Evolutionary conservation across 2,329 filamentous ascomycete species (phyloP), one percentile per base, ranked within the genome.

Genomic region (Cladosporium sp.): DNA sequence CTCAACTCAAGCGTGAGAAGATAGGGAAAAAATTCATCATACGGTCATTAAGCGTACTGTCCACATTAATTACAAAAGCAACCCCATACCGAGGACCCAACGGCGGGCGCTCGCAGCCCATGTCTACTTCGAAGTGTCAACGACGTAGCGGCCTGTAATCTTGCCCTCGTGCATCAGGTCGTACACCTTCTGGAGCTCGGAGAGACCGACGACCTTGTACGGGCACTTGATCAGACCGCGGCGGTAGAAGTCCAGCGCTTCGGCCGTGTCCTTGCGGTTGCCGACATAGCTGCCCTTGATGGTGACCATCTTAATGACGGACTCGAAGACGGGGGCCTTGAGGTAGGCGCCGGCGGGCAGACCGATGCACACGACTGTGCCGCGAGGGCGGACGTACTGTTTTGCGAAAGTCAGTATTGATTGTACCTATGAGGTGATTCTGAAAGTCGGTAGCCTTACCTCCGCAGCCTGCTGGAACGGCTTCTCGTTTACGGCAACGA

Each of bases 251-350:
- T 97, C 93, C 68, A 98, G 84, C 2, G 94, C 93, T 83, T 98
- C 94, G 62, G 89, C 86, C 0, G 89, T 90, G 77, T 98, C 94
- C 77, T 90, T 88, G 71, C 94, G 87, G 83, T 96, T 97, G 66
- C 94, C 94, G 71, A 98, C 94, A 77, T 97, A 97, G 72, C 89
- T 92, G 67, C 93, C 93, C 83, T 91, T 91, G 84, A 98, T 97
- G 73, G 80, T 89, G 82, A 97, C 89, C 92, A 97, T 97, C 80
- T 89, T 85, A 75, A 94, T 84, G 68, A 97, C 94, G 8, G 90
- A 92, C 76, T 93, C 89, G 78, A 97, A 97, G 64, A 97, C 93
- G 46, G 92, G 91, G 1, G 93, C 93, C 72, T 86, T 86, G 69
- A 97, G 85, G 79, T 84, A 91, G 2, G 93, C 93, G 69, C 89